Evolutionary conservation across 345 rosid genomes (phyloP).

Genomic region (Ailanthus altissimus): DNA sequence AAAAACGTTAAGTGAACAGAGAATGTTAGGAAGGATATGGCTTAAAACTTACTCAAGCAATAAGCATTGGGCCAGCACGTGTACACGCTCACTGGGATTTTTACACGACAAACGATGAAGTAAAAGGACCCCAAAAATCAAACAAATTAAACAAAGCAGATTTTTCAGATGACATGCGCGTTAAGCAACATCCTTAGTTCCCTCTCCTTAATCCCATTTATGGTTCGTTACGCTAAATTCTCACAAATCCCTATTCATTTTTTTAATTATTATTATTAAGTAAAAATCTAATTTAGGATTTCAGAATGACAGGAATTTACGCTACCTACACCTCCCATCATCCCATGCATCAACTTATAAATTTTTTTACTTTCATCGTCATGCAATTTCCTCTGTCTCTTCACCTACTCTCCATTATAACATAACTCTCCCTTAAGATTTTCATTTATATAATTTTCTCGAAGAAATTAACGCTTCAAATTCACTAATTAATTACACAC

Average conservation of each 20-base stretch:
- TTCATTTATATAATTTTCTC: too few species aligned
- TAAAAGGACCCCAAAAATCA: background rate
- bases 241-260: conserved; percentile 84
- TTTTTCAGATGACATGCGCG: conserved; percentile 48
- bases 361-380: background rate
- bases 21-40: conserved; percentile 61
- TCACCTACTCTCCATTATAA: background rate
- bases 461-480: background rate
- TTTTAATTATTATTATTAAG: conserved; percentile 19
- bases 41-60: conserved; percentile 60
- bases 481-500: too few species aligned
- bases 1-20: conserved; percentile 24
- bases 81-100: conserved; percentile 35
- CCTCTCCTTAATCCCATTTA: conserved; percentile 50
- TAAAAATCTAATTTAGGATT: background rate
- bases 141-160: background rate
- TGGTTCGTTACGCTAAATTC: conserved; percentile 97
- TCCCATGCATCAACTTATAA: too few species aligned
- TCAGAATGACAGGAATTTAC: conserved; percentile 21
- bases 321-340: conserved; percentile 18
- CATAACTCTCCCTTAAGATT: background rate
- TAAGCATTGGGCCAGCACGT: conserved; percentile 31
- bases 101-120: conserved; percentile 14
- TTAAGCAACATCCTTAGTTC: conserved; percentile 60
- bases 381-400: background rate